phyloP scores from a whole-genome alignment of 345 rosid genomes.

The Citrus mangshanensis region DNA sequence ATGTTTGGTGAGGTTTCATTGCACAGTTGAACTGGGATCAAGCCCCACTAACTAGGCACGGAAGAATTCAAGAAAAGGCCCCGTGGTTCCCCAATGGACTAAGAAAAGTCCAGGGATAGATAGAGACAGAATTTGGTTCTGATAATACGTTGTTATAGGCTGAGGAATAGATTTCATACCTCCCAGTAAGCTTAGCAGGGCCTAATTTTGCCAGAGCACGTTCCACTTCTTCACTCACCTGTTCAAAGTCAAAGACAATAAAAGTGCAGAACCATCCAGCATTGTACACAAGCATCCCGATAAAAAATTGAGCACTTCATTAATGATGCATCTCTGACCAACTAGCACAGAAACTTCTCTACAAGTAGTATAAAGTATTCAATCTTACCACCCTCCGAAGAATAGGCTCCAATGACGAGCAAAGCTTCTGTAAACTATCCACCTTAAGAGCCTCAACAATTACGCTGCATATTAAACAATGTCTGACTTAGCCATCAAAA shows the following conservation, averaged over 20 bases:
- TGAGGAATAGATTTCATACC: constrained; percentile 33
- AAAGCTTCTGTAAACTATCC: constrained; percentile 93
- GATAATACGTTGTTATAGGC: background rate
- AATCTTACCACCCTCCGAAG: constrained; percentile 87
- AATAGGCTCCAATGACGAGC: constrained; percentile 94
- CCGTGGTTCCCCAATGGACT: background rate
- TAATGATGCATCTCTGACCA: background rate
- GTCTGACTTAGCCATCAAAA: background rate
- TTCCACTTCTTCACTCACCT: constrained; percentile 99
- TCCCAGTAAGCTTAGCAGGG: constrained; percentile 60
- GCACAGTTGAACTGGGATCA: background rate
- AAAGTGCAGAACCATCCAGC: constrained; percentile 8
- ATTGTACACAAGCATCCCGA: background rate
- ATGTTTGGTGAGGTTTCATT: background rate
- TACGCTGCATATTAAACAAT: constrained; percentile 54
- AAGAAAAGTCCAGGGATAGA: background rate
- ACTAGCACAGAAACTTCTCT: background rate
- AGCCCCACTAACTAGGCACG: background rate
- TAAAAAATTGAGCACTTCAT: background rate
- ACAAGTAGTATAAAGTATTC: background rate
- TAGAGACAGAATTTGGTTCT: background rate
- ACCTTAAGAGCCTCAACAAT: constrained; percentile 97
- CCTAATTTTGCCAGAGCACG: constrained; percentile 87
- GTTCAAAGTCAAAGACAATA: constrained; percentile 16
- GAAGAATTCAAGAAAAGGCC: background rate